Evolutionary conservation across 1,139 yeast species (phyloP).

Genomic region (Lodderomyces beijingensis): DNA sequence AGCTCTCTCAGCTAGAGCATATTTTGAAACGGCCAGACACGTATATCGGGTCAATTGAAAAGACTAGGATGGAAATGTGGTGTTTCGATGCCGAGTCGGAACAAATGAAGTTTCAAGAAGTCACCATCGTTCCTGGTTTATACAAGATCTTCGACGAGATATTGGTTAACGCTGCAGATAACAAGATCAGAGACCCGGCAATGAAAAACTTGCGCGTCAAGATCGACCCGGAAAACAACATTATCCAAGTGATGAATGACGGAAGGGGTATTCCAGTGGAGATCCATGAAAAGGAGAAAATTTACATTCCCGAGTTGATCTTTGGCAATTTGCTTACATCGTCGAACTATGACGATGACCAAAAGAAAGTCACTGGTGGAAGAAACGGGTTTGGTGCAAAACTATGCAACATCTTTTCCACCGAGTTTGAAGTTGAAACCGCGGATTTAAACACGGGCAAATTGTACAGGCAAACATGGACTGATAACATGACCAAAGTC

Average conservation of each 20-base stretch:
- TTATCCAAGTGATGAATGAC: slow-evolving; percentile 81
- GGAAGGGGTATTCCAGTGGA: slow-evolving; percentile 97
- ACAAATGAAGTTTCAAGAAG: slow-evolving; percentile 67
- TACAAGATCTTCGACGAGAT: slow-evolving; percentile 97
- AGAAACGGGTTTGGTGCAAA: slow-evolving; percentile 99
- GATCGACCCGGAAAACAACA: slow-evolving; percentile 70
- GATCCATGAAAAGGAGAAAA: slow-evolving; percentile 85
- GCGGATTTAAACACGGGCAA: slow-evolving; percentile 67
- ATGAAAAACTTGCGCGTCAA: slow-evolving; percentile 84
- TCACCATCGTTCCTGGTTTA: slow-evolving; percentile 88
- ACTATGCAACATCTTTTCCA: slow-evolving; percentile 82
- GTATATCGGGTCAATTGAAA: slow-evolving; percentile 92
- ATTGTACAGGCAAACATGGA: slow-evolving; percentile 80
- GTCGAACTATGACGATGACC: slow-evolving; percentile 91
- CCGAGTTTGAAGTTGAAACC: slow-evolving; percentile 83
- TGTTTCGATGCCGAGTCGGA: slow-evolving; percentile 66
- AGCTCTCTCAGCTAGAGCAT: slow-evolving; percentile 92
- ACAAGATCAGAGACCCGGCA: slow-evolving; percentile 87
- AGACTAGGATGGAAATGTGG: slow-evolving; percentile 81
- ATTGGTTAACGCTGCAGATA: slow-evolving; percentile 96
- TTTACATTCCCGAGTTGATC: slow-evolving; percentile 92
- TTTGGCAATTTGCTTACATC: slow-evolving; percentile 95
- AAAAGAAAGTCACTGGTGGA: slow-evolving; percentile 97
- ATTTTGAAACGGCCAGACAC: slow-evolving; percentile 97
- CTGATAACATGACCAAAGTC: slow-evolving; percentile 75